Conservation (phyloP, 164 flowering plant genomes). For the Kalanchoe fedtschenkoi region DNA sequence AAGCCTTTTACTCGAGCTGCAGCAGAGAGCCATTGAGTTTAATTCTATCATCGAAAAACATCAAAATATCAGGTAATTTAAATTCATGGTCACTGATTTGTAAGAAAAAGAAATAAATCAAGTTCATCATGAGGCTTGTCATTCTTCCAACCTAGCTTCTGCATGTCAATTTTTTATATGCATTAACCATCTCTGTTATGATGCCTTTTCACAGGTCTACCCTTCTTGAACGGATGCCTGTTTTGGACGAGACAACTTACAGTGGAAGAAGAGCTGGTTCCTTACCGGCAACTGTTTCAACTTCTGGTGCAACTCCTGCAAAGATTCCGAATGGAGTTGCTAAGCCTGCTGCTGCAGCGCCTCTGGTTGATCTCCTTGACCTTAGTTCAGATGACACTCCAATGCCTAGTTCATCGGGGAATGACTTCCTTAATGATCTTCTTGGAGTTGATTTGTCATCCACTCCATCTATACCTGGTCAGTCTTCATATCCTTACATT, state of each 20-base stretch:
- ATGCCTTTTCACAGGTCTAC: slow-evolving; percentile 45
- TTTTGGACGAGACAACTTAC: slow-evolving; percentile 84
- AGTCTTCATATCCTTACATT: slow-evolving; percentile 10
- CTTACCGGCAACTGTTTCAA: slow-evolving; percentile 42
- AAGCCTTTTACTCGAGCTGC: slow-evolving; percentile 82
- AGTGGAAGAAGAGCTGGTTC: slow-evolving; percentile 70
- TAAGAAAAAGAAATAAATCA: neutral
- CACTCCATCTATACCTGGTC: slow-evolving; percentile 50
- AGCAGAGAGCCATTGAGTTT: slow-evolving; percentile 91
- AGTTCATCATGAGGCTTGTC: neutral
- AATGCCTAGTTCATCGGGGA: slow-evolving; percentile 66
- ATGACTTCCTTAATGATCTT: slow-evolving; percentile 83
- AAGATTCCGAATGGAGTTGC: slow-evolving; percentile 85
- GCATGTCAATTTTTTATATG: neutral
- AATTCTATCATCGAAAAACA: slow-evolving; percentile 77
- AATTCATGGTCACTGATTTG: neutral
- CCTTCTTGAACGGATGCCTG: slow-evolving; percentile 95
- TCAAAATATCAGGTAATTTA: slow-evolving; percentile 66
- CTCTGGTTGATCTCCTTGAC: slow-evolving; percentile 85
- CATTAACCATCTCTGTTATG: slow-evolving; percentile 9
- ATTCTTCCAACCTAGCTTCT: neutral
- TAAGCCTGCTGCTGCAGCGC: slow-evolving; percentile 55
- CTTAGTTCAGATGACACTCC: slow-evolving; percentile 76
- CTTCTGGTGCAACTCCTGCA: slow-evolving; percentile 40
- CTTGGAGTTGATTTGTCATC: slow-evolving; percentile 67